Evolutionary conservation across 805 yeast species (phyloP), one percentile per base, ranked within the genome.

Genomic region (Starmera dryadoides): DNA sequence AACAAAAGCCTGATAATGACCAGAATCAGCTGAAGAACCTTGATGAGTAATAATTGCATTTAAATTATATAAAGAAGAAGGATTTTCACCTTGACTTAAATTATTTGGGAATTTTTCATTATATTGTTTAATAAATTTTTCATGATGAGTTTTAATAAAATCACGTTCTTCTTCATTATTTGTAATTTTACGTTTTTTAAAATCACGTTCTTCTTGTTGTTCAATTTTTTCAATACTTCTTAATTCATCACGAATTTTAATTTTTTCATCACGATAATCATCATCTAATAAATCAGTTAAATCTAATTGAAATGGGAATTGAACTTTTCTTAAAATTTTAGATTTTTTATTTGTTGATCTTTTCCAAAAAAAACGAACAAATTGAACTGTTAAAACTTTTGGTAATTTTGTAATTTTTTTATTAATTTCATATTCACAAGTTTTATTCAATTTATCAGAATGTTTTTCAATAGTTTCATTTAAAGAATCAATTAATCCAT

Each of bases 21-120:
- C 99, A 22, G 96, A 83, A 59, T 93, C 98, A 0, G 98, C 96
- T 33, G 89, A 79, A 7, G 96, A 80, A 36, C 99, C 99, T 55
- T 82, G 84, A 64, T 93, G 99, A 1, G 98, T 87, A 43, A 93
- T 77, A 19, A 93, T 76, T 2, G 95, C 87, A 30, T 69, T 66
- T 47, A 93, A 73, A 47, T 87, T 88, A 56, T 93, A 93, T 30
- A 93, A 75, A 1, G 93, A 86, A 1, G 94, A 80, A 6, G 95
- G 91, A 55, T 91, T 88, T 53, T 84, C 87, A 16, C 89, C 86
- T 8, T 59, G 57, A 32, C 57, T 56, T 41, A 73, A 62, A 39
- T 70, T 73, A 23, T 67, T 68, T 28, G 77, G 77, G 43, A 68
- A 60, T 28, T 63, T 70, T 44, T 68, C 56, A 42, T 62, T 56